Base-by-base conservation (phyloP, 352 stramenopile species). In the Aphanomyces cochlioides region DNA sequence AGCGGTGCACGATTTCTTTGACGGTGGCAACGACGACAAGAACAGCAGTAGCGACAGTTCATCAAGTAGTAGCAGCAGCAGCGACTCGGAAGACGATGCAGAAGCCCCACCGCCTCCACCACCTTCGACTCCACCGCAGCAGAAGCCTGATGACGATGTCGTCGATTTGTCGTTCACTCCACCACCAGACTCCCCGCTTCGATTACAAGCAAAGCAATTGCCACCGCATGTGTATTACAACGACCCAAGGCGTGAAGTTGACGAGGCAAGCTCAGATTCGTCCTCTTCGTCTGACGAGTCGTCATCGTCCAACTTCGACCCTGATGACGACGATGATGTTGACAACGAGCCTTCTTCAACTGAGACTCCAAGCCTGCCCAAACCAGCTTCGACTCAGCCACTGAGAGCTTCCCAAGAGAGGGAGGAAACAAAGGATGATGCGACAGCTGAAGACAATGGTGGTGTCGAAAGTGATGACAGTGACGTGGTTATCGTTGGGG, bases 141-240 rank as follows among this genome's bases (percentile, higher is more conserved):
- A 19, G 54, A 37, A 7, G 54, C 17, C 54, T 61, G 15, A 19
- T 37, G n/a, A 28, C 28, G 1, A 40, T 15, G 54, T 41, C 7
- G 54, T 17, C 15, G 15, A 58, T 58, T 37, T 40, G 17, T n/a
- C 54, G 19, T 1, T n/a, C 15, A 37, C 54, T 37, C 54, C 28
- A 7, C 54, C 54, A 10, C 54, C 54, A 28, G 54, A 39, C 7
- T 61, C 54, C 15, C 54, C 54, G 28, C 54, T 61, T 6, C 54
- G 54, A 10, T 5, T 61, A 6, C 54, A 61, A 41, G 54, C 54
- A 7, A 61, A 61, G 54, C 54, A 61, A 61, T 37, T 61, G 34
- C 54, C 54, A 37, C 54, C 54, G 19, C 54, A 61, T 41, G 43
- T 61, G 17, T 61, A 61, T 37, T 40, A 61, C 36, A 37, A 19